Evolutionary conservation across 306 rosid genomes (phyloP), one percentile per base, ranked within the genome.

Genomic region (Quercus mongolica): DNA sequence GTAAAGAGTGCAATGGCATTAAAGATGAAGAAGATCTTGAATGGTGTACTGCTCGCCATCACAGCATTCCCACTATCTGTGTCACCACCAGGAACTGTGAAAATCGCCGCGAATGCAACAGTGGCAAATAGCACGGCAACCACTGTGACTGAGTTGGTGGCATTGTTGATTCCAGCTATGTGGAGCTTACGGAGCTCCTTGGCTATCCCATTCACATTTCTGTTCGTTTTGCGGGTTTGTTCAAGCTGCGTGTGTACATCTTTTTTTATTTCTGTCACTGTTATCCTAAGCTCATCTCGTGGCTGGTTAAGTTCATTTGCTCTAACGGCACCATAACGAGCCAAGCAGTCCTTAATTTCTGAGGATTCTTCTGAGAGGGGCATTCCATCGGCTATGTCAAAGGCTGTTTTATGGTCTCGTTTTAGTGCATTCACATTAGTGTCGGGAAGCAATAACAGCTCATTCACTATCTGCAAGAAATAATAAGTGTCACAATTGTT

Each of bases 51-150:
- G 79, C 74, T 56, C 11, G 55, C 91, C 86, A 83, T 67, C 77
- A 91, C 88, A 20, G 95, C 95, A 85, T 0, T 33, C 31, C 99
- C 97, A 18, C 6, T 33, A 13, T 75, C 77, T 35, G 76, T 1
- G 46, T 92, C 94, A 23, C 98, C 98, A 0, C 98, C 97, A 2
- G 98, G 97, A 71, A 92, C 92, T 0, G 97, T 89, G 79, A 94
- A 94, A 55, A 92, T 77, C n/a, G 97, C 99, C 1, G 99, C 88
- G 38, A 94, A 92, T 3, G 99, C 97, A 74, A 91, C 94, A 3
- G 97, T 88, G 44, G 97, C 95, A 76, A 92, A 91, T 79, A 94
- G 97, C 31, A 90, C 92, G 5, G 98, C 94, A 12, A 92, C 98
- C 72, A 94, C 83, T 51, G 97, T 94, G 74, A 94, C 97, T 4